These are phyloP conservation scores for Mycena leptocephala DNA, from an alignment of 768 basidiomycete genomes.

Conservation along the genomic window DNA sequence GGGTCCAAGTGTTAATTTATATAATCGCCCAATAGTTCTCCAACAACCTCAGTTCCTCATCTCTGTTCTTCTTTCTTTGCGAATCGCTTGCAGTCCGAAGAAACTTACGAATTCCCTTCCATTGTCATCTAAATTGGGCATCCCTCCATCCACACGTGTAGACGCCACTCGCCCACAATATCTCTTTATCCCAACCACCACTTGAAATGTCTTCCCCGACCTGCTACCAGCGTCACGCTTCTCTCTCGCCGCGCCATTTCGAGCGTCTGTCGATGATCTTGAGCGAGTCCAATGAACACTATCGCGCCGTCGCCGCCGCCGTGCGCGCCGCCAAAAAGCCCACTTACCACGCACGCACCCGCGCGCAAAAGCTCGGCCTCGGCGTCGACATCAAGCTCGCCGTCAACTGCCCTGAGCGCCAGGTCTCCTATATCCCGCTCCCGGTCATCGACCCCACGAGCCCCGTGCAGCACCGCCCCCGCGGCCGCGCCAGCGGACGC, in stretches of 20 bases:
- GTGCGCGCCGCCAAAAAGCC: conserved; percentile 53
- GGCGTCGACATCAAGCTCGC: conserved; percentile 61
- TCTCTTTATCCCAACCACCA: background rate
- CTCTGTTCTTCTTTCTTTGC: conserved; percentile 12
- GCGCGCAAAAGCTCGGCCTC: conserved; percentile 62
- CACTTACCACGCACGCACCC: conserved; percentile 66
- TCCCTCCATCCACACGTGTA: conserved; percentile 25
- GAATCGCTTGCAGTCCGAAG: background rate
- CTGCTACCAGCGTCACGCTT: conserved; percentile 9
- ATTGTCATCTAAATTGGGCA: conserved; percentile 19
- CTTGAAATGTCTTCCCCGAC: conserved; percentile 21
- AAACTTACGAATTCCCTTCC: conserved; percentile 16
- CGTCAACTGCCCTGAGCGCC: conserved; percentile 52
- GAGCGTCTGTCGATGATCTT: conserved; percentile 59
- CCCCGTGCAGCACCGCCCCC: conserved; percentile 21
- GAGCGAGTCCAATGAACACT: conserved; percentile 60
- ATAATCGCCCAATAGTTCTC: conserved; percentile 23
- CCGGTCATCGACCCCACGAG: conserved; percentile 51
- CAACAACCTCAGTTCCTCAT: background rate
- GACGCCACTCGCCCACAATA: conserved; percentile 12
- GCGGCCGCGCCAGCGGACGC: conserved; percentile 32
- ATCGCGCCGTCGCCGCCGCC: conserved; percentile 54
- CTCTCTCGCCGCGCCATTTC: conserved; percentile 47
- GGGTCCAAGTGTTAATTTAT: conserved; percentile 39
- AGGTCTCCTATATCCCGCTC: conserved; percentile 59